These are phyloP conservation scores for Pythium insidiosum DNA, from an alignment of 352 stramenopile species.

Conservation along the genomic window DNA sequence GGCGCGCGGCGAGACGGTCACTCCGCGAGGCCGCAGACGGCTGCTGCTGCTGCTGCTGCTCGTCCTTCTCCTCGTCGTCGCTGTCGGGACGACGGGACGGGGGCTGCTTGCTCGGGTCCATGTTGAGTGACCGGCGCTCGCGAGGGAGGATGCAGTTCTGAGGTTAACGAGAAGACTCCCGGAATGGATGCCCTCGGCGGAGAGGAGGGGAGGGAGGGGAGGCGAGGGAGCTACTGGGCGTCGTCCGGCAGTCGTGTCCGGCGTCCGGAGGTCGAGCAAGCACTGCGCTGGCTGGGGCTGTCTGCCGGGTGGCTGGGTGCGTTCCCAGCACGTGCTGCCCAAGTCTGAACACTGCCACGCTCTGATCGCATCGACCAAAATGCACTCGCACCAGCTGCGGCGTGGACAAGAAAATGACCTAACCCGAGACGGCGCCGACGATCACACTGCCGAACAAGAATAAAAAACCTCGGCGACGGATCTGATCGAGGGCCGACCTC, in stretches of 20 bases:
- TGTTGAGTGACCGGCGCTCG: not conserved
- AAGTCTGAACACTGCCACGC: no score
- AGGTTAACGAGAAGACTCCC: not conserved
- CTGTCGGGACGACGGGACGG: conserved; percentile 7
- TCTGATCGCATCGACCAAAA: no score
- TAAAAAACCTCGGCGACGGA: no score
- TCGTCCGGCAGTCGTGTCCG: not conserved
- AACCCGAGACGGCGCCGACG: no score
- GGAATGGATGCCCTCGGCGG: no score
- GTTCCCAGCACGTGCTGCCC: not conserved
- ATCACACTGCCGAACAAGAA: no score
- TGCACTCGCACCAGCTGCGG: no score
- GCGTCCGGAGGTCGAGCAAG: no score
- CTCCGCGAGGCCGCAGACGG: conserved; percentile 3
- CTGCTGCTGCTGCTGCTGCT: conserved; percentile 13
- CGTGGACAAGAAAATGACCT: no score
- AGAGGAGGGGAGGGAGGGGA: not conserved
- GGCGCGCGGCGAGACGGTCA: not conserved
- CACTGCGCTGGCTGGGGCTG: no score
- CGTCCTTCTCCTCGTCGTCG: conserved; percentile 15
- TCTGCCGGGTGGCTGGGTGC: not conserved
- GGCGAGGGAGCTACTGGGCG: not conserved
- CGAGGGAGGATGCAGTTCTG: not conserved
- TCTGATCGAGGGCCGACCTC: no score
- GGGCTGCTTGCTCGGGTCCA: conserved; percentile 13